Evolutionary conservation across 257 asterid species (phyloP), one percentile per base, ranked within the genome.

Genomic region (Verbascum thapsus): DNA sequence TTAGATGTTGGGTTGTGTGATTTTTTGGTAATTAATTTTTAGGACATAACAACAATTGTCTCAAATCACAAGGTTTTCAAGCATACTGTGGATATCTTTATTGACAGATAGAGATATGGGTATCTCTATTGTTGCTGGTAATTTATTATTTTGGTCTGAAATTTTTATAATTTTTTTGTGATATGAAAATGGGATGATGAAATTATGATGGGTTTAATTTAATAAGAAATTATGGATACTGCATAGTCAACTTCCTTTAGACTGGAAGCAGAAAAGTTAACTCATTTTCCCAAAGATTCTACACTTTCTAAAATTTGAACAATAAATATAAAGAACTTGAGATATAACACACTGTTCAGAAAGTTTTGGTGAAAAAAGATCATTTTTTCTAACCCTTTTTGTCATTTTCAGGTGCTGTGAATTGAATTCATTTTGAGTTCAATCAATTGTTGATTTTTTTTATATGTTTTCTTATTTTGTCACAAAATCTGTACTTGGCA

Each of bases 71-170:
- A 76, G 81, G 95, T 68, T 23, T 88, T 88, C 78, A 85, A 88
- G 79, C 85, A 88, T 11, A 72, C 95, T 56, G 77, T 91, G 58
- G 96, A 91, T 23, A 91, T 91, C 61, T 88, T 91, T 75, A 88
- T 88, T 55, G 96, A 91, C 42, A 85, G 98, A 63, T 91, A 74
- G 74, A 45, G 78, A 79, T 73, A 91, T 85, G 98, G 83, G 58
- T 8, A 91, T 91, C 76, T 84, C 98, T 60, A 83, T 83, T 75
- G 96, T 91, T 73, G 98, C 98, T 70, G 98, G 98, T 91, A 82
- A 74, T n/a, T 26, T 51, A 9, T 41, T 72, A 16, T 44, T 18
- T 26, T 5, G 32, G 32, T 47, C 44, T 19, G n/a, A 61, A 40
- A 18, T 15, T 7, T 44, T 49, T 38, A 1, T 15, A 17, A 51